Base-by-base conservation (phyloP, 805 yeast species). In the Millerozyma acaciae region DNA sequence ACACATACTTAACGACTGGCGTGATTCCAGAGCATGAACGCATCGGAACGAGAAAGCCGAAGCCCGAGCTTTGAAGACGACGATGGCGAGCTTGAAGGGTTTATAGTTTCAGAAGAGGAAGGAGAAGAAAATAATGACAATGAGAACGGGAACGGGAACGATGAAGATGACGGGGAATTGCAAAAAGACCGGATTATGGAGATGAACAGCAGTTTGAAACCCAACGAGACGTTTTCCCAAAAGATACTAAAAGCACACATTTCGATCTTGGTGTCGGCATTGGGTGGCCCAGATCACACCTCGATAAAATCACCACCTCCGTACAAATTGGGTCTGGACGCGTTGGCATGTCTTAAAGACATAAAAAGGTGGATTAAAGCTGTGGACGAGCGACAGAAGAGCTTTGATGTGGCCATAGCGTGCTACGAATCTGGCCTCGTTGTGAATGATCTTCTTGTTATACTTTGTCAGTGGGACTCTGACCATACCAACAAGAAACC, bases 301-400 rank as follows among this genome's bases (percentile, higher is more conserved):
- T 64, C 80, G 0, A 30, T 47, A 9, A 42, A 52, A 2, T 54
- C 58, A 2, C 70, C 72, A 3, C 68, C 72, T 0, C 77, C 78
- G 0, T 93, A 93, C 50, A 76, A 75, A 39, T 69, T 89, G 3
- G 97, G 97, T 8, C 87, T 82, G 38, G 97, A 90, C 50, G 94
- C 95, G 2, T 55, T 76, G 35, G 88, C 88, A 1, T 87, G 97
- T 58, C 60, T 93, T 20, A 81, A 84, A 45, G 98, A 93, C 58
- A 58, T 93, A 40, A 87, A 86, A 53, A 70, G 84, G 45, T 90
- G 97, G 96, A 73, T 93, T 34, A 78, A 77, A 44, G 68, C 82
- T 1, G 89, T 85, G 28, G 97, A 90, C 55, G 93, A 85, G 36
- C 70, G 70, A 26, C 70, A 76, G 33, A 69, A 75, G 33, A 67